phyloP scores from a whole-genome alignment of 371 early-diverging fungal genomes.

The Rhizopus microsporus region DNA sequence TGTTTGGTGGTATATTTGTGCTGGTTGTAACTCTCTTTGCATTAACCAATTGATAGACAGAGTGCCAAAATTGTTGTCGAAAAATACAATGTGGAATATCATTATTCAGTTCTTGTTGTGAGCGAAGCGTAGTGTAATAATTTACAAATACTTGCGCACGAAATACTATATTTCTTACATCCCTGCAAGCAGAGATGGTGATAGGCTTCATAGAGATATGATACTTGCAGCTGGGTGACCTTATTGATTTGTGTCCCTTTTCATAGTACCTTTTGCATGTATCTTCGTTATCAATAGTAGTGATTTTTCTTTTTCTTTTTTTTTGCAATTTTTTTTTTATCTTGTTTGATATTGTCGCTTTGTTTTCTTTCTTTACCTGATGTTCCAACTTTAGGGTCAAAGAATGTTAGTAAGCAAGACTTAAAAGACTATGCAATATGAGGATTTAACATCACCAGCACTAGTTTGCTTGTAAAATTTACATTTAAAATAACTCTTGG shows the following conservation, averaged over 20 bases:
- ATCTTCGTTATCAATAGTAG: not conserved
- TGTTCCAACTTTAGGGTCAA: conserved; percentile 1
- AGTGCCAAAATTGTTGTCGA: conserved; percentile 1
- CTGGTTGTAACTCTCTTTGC: not conserved
- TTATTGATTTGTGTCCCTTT: conserved; percentile 3
- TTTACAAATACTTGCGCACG: conserved; percentile 1
- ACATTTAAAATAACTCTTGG: not conserved
- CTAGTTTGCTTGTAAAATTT: conserved; percentile 1
- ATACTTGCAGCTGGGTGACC: not conserved
- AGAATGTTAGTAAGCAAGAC: conserved; percentile 3
- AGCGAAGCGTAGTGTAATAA: conserved; percentile 5
- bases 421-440: not conserved
- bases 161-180: conserved; percentile 4
- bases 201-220: conserved; percentile 2
- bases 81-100: not conserved
- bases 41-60: not conserved
- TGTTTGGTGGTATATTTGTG: no score
- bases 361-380: conserved; percentile 5
- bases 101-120: not conserved
- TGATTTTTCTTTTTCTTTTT: not conserved
- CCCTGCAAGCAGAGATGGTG: conserved; percentile 4
- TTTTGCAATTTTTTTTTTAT: no score
- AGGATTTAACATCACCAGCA: not conserved
- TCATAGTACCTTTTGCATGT: not conserved
- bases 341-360: not conserved